These are phyloP conservation scores for Suhomyces canberraensis DNA, from an alignment of 805 yeast genomes.

Conservation along the genomic window DNA sequence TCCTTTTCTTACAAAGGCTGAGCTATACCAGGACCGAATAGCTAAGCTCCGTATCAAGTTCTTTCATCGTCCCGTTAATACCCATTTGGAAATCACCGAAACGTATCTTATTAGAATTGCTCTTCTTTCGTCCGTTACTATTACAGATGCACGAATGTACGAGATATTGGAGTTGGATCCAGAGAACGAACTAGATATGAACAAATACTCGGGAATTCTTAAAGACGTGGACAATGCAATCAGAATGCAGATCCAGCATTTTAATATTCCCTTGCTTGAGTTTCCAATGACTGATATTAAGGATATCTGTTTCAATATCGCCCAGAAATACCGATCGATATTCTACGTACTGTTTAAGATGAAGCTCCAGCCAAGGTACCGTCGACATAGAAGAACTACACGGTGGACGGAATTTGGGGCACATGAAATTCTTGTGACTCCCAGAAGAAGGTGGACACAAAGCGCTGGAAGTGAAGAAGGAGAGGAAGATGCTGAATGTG, in stretches of 20 bases:
- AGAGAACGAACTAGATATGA: background rate
- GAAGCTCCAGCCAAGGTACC: background rate
- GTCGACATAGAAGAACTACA: background rate
- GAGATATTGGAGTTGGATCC: background rate
- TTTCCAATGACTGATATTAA: constrained; percentile 26
- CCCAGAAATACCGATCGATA: constrained; percentile 18
- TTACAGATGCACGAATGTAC: background rate
- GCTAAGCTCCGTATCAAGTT: too few species aligned
- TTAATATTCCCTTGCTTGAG: constrained; percentile 6
- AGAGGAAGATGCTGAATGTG: constrained; percentile 4
- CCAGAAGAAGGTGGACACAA: too few species aligned
- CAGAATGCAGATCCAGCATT: background rate
- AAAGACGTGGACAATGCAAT: background rate
- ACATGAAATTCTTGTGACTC: background rate
- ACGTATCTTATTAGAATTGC: constrained; percentile 4
- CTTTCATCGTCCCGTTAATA: too few species aligned
- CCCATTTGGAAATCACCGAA: background rate
- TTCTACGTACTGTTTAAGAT: constrained; percentile 20
- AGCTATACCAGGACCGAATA: too few species aligned
- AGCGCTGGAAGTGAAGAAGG: constrained; percentile 2
- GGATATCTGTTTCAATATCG: constrained; percentile 22
- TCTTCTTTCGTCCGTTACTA: background rate
- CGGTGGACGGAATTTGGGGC: background rate
- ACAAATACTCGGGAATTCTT: background rate
- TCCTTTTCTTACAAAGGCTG: too few species aligned